These are phyloP conservation scores for Coniosporium apollinis DNA, from an alignment of 495 filamentous ascomycete species.

Conservation along the genomic window DNA sequence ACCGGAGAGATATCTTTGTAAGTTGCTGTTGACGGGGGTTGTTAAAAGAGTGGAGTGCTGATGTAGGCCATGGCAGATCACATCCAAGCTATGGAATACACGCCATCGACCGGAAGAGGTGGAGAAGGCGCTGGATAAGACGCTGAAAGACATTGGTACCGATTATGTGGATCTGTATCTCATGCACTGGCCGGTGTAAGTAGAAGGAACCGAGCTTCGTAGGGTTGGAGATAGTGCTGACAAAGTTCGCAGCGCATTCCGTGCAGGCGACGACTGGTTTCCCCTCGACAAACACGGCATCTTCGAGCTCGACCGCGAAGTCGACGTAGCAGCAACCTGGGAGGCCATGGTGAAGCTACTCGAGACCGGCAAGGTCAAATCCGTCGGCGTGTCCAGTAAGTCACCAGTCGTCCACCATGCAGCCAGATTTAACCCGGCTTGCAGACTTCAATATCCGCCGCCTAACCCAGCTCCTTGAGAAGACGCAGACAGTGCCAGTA, in stretches of 20 bases:
- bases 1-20: slow-evolving; percentile 12
- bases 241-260: background rate
- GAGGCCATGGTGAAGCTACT: slow-evolving; percentile 39
- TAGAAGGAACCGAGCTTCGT: too few relatives aligned
- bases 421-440: too few relatives aligned
- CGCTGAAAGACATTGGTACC: slow-evolving; percentile 39
- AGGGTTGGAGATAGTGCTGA: slow-evolving; percentile 4
- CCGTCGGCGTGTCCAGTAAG: slow-evolving; percentile 45
- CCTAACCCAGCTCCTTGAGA: background rate
- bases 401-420: too few relatives aligned
- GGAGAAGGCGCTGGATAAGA: slow-evolving; percentile 29
- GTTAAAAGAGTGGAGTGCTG: too few relatives aligned
- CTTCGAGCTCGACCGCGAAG: background rate
- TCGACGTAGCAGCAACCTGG: slow-evolving; percentile 20
- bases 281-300: background rate
- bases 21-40: too few relatives aligned
- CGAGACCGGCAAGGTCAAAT: slow-evolving; percentile 35
- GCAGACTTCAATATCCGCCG: background rate
- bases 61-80: slow-evolving; percentile 13
- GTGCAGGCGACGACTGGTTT: background rate
- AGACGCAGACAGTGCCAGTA: slow-evolving; percentile 3
- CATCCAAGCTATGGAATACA: slow-evolving; percentile 20
- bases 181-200: slow-evolving; percentile 48
- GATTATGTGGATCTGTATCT: slow-evolving; percentile 58
- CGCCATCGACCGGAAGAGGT: slow-evolving; percentile 28